These are phyloP conservation scores for Hypocrella siamensis DNA, from an alignment of 2,329 filamentous ascomycete species.

Conservation along the genomic window DNA sequence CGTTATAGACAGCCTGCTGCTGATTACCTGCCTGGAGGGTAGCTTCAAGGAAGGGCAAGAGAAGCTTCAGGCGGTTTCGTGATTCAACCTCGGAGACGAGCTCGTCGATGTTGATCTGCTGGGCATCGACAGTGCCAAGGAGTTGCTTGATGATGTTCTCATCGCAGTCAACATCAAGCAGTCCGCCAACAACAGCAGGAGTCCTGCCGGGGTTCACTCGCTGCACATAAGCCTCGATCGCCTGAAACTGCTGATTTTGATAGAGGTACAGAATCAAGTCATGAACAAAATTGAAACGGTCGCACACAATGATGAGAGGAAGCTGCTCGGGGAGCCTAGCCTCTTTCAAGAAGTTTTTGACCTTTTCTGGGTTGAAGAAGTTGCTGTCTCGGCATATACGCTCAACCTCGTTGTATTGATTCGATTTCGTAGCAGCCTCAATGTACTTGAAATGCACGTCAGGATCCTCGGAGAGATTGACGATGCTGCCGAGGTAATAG, in stretches of 20 bases:
- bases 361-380: slow-evolving; percentile 80
- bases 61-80: slow-evolving; percentile 85
- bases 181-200: slow-evolving; percentile 80
- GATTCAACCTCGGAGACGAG: slow-evolving; percentile 90
- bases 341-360: slow-evolving; percentile 99
- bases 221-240: slow-evolving; percentile 96
- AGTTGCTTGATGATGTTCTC: slow-evolving; percentile 92
- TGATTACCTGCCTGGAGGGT: slow-evolving; percentile 82
- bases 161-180: slow-evolving; percentile 94
- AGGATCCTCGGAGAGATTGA: slow-evolving; percentile 87
- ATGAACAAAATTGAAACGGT: slow-evolving; percentile 98
- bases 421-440: slow-evolving; percentile 86
- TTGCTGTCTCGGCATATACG: slow-evolving; percentile 92
- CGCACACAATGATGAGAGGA: slow-evolving; percentile 93
- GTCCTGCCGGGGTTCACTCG: slow-evolving; percentile 85
- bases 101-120: slow-evolving; percentile 82
- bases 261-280: slow-evolving; percentile 93
- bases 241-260: slow-evolving; percentile 98
- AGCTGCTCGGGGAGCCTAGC: slow-evolving; percentile 83
- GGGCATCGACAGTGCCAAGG: slow-evolving; percentile 67
- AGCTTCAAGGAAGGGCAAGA: slow-evolving; percentile 89
- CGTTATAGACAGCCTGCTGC: slow-evolving; percentile 94
- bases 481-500: slow-evolving; percentile 95
- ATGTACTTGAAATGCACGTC: slow-evolving; percentile 99
- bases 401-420: slow-evolving; percentile 90